Conservation (phyloP, 164 flowering plant genomes). For the Nymphaea colorata region DNA sequence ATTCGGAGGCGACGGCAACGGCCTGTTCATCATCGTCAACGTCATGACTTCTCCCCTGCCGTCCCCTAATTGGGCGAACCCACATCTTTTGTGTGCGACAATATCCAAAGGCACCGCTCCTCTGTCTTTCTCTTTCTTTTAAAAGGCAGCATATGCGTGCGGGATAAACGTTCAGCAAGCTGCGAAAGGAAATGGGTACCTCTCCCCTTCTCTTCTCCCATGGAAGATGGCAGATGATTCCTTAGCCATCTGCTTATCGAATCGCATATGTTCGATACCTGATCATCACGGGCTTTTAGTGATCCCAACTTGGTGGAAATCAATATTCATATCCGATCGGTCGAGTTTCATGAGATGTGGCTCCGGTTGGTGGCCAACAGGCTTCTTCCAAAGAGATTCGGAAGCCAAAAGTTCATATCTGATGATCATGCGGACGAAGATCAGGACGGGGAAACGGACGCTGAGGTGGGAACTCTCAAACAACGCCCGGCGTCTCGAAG, state of each 20-base stretch:
- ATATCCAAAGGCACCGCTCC: not conserved
- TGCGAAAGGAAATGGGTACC: too few species aligned
- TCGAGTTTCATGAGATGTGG: not conserved
- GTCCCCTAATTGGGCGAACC: not conserved
- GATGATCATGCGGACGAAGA: not conserved
- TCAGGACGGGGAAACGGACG: not conserved
- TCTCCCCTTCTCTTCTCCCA: not conserved
- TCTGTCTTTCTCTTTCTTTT: constrained; percentile 1
- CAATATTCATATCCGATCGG: not conserved
- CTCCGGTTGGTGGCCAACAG: constrained; percentile 3
- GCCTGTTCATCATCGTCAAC: not conserved
- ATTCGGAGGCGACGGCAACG: too few species aligned
- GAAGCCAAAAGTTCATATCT: not conserved
- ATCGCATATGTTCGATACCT: not conserved
- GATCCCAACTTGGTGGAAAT: not conserved
- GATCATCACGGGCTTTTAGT: not conserved
- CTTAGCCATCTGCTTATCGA: not conserved
- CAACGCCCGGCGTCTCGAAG: not conserved
- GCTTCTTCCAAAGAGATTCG: not conserved
- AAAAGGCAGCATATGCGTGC: not conserved
- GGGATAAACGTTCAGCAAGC: too few species aligned
- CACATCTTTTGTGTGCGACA: not conserved
- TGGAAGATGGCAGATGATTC: not conserved
- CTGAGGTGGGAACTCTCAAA: not conserved
- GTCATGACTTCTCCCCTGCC: not conserved